Evolutionary conservation across 805 yeast genomes (phyloP), one percentile per base, ranked within the genome.

Genomic region (Candida berthetii): DNA sequence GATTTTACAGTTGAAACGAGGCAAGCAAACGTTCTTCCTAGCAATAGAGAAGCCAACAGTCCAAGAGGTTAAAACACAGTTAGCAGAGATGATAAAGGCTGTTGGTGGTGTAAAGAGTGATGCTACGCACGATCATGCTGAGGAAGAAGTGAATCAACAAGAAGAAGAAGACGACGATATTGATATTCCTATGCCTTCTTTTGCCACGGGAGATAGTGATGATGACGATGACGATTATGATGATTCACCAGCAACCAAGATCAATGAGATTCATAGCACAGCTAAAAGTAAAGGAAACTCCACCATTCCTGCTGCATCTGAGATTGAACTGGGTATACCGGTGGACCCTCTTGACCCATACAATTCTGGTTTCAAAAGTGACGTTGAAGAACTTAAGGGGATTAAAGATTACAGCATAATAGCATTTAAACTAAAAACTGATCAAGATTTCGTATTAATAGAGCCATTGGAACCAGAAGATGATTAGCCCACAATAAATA

Each of bases 101-200:
- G 64, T 76, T 0, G 83, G 83, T 2, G 83, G 83, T 0, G 51
- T 73, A n/a, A n/a, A n/a, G n/a, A n/a, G n/a, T n/a, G n/a, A n/a
- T n/a, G n/a, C n/a, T n/a, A n/a, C n/a, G n/a, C n/a, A n/a, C n/a
- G n/a, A n/a, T n/a, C n/a, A n/a, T n/a, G n/a, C n/a, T n/a, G n/a
- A n/a, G 31, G 48, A 42, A 3, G 11, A 15, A 19, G 9, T 16
- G 22, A 32, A 28, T 5, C 34, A 38, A 11, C 46, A 41, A n/a
- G 41, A 40, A 4, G 53, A 53, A 9, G 62, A 46, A 4, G 41
- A 40, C 3, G 53, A 53, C 9, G 62, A 46, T 5, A 63, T 58
- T 4, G 68, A 60, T 13, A 61, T 66, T 3, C 71, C 70, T 15
- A 60, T 69, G 19, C 66, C 71, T 5, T 60, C 68, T 3, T 62